A percentile compares a stretch with the other conserved stretches of the same genome.
Conservation (phyloP, 2,329 filamentous ascomycete species). For the Cryphonectria parasitica region DNA sequence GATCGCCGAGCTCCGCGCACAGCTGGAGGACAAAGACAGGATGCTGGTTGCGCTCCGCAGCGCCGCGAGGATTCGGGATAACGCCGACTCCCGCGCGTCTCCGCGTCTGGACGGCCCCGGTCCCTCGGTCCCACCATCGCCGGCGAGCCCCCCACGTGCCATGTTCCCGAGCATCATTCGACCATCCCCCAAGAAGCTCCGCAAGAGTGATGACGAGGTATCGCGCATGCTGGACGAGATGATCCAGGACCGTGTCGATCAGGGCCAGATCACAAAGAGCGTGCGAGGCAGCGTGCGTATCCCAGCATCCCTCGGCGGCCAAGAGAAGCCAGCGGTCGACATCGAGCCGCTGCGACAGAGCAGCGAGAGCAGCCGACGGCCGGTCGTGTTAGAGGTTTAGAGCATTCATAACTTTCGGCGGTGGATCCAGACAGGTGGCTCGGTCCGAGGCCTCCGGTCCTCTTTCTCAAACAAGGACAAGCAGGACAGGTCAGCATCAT, state of each 20-base stretch:
- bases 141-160: constrained; percentile 32
- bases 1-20: constrained; percentile 85
- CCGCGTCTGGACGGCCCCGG: constrained; percentile 37
- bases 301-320: constrained; percentile 45
- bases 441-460: neutral
- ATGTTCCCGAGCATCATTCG: constrained; percentile 32
- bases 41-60: constrained; percentile 88
- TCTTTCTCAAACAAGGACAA: neutral
- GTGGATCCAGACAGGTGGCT: constrained; percentile 13
- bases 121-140: constrained; percentile 33
- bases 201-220: constrained; percentile 85
- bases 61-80: constrained; percentile 83
- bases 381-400: constrained; percentile 28
- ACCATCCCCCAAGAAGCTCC: constrained; percentile 43
- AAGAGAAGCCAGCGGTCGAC: constrained; percentile 41
- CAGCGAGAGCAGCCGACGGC: constrained; percentile 23
- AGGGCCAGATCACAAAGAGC: constrained; percentile 70
- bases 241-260: constrained; percentile 87
- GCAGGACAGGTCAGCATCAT: neutral
- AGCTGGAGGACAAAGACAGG: constrained; percentile 90
- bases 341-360: constrained; percentile 47
- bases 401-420: constrained; percentile 25
- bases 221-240: constrained; percentile 93
- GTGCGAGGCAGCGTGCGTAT: constrained; percentile 69
- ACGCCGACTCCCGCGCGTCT: constrained; percentile 53